These are phyloP conservation scores for Tetratostichococcus sp. DNA, from an alignment of 139 green algal species.

Conservation along the genomic window DNA sequence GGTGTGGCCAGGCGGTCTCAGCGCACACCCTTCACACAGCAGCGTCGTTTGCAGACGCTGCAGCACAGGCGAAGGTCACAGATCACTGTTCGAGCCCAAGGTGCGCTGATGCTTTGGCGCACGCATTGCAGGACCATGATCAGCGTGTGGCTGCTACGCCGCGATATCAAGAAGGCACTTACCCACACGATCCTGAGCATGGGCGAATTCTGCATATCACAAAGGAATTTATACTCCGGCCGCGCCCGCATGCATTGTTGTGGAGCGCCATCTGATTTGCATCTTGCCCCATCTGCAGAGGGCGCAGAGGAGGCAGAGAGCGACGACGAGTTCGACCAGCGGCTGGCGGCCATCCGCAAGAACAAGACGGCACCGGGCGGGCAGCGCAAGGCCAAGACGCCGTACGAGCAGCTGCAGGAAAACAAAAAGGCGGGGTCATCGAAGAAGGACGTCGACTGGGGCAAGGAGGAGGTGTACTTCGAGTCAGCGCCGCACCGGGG, in stretches of 20 bases:
- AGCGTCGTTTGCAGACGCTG: neutral
- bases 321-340: slow-evolving; percentile 67
- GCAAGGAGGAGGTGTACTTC: slow-evolving; percentile 61
- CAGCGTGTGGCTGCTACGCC: too few relatives aligned
- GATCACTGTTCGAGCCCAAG: neutral
- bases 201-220: too few relatives aligned
- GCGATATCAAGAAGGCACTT: too few relatives aligned
- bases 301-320: slow-evolving; percentile 4
- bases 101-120: neutral
- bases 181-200: too few relatives aligned
- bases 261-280: too few relatives aligned
- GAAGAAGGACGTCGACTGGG: slow-evolving; percentile 52
- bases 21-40: neutral
- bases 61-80: neutral
- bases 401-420: slow-evolving; percentile 35
- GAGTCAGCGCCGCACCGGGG: slow-evolving; percentile 50
- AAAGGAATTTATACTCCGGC: too few relatives aligned
- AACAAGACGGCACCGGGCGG: slow-evolving; percentile 54
- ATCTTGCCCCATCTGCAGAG: neutral
- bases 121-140: too few relatives aligned
- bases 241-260: too few relatives aligned
- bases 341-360: slow-evolving; percentile 51
- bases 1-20: neutral
- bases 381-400: slow-evolving; percentile 42
- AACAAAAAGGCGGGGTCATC: slow-evolving; percentile 1